These are phyloP conservation scores for Metrosideros polymorpha DNA, from an alignment of 441 rosid species.

Conservation along the genomic window DNA sequence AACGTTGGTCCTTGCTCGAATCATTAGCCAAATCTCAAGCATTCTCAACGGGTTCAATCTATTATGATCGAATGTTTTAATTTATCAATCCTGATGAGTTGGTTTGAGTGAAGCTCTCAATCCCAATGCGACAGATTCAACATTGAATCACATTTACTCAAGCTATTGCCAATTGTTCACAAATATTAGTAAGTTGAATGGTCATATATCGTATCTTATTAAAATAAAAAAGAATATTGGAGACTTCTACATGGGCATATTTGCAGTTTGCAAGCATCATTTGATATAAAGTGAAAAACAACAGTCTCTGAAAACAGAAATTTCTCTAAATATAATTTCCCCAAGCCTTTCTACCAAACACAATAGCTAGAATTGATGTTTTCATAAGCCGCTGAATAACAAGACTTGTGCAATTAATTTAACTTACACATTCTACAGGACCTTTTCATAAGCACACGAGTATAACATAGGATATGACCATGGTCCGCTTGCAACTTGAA, in stretches of 20 bases:
- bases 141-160: not conserved
- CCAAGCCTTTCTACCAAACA: not conserved
- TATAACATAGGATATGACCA: too few species aligned
- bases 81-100: not conserved
- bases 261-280: rapidly evolving
- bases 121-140: not conserved
- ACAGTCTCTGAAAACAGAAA: too few species aligned
- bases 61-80: not conserved
- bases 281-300: not conserved
- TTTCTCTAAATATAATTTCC: not conserved
- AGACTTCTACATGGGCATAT: not conserved
- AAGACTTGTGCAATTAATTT: not conserved
- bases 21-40: not conserved
- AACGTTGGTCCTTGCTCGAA: not conserved
- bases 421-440: not conserved
- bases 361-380: not conserved
- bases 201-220: not conserved
- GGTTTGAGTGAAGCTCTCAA: not conserved
- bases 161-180: not conserved
- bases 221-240: not conserved
- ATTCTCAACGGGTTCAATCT: not conserved
- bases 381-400: not conserved
- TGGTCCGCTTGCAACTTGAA: not conserved
- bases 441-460: not conserved
- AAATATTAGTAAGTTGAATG: not conserved